Evolutionary conservation across 2,329 filamentous ascomycete genomes (phyloP).

Genomic region (Reticulascus tulasneorum): DNA sequence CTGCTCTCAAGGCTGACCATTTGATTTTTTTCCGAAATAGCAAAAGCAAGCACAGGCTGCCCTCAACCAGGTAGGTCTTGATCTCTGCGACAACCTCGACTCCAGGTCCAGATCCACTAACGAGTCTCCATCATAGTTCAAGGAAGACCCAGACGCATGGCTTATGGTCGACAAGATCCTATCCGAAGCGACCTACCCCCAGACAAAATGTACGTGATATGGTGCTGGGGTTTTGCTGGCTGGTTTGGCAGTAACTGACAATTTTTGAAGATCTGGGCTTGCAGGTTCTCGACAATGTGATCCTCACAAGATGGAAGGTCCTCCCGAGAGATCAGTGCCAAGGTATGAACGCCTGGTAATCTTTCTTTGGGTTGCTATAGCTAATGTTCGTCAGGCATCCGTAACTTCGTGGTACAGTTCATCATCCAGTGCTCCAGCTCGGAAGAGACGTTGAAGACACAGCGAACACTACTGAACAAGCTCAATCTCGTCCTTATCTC

Average conservation of each 20-base stretch:
- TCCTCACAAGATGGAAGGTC: constrained; percentile 98
- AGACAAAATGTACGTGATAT: constrained; percentile 86
- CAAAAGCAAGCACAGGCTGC: constrained; percentile 95
- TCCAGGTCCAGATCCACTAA: constrained; percentile 21
- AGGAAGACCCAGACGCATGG: constrained; percentile 98
- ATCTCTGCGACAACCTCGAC: constrained; percentile 10
- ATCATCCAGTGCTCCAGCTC: constrained; percentile 91
- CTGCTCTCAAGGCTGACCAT: constrained; percentile 29
- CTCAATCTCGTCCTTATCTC: constrained; percentile 96
- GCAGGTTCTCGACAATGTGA: constrained; percentile 96
- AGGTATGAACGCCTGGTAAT: no score
- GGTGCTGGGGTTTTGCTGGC: background rate
- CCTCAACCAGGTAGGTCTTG: constrained; percentile 74
- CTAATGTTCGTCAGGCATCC: constrained; percentile 91
- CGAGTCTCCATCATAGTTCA: constrained; percentile 66
- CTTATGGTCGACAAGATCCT: constrained; percentile 96
- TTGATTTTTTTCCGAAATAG: constrained; percentile 48
- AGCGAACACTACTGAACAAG: constrained; percentile 94
- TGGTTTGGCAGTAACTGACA: constrained; percentile 5
- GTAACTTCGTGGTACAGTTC: constrained; percentile 98
- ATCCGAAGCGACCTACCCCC: constrained; percentile 84
- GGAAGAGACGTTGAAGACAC: constrained; percentile 78
- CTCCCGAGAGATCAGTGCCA: constrained; percentile 93
- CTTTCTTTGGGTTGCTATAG: no score
- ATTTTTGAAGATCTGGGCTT: constrained; percentile 72